phyloP scores from a whole-genome alignment of 2,329 filamentous ascomycete genomes.

The Diaporthe destruens region DNA sequence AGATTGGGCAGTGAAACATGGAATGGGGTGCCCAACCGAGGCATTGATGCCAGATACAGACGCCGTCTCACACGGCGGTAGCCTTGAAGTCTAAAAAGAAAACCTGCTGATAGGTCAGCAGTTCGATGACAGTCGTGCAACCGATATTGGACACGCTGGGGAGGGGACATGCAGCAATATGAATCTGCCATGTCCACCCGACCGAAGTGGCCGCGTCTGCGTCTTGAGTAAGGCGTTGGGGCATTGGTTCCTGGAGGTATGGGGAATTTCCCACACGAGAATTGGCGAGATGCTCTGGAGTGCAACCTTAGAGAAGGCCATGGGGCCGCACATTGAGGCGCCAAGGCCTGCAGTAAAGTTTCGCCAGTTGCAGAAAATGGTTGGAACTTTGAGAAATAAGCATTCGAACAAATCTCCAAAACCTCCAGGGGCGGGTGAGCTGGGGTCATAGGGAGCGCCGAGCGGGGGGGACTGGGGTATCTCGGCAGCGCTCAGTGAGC shows the following conservation, averaged over 20 bases:
- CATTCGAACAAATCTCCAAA: constrained; percentile 7
- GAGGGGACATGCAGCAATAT: constrained; percentile 14
- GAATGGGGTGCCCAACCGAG: constrained; percentile 41
- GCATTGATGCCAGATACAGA: constrained; percentile 43
- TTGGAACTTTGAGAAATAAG: constrained; percentile 3
- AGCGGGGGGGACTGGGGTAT: constrained; percentile 28
- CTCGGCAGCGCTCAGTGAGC: not conserved
- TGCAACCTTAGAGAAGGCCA: constrained; percentile 2
- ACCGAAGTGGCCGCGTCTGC: constrained; percentile 19
- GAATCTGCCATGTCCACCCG: constrained; percentile 13
- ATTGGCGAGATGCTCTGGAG: not conserved
- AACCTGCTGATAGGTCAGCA: constrained; percentile 34
- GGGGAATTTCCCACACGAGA: not conserved
- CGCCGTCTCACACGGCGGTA: constrained; percentile 38
- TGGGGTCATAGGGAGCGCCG: constrained; percentile 8
- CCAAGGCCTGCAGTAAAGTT: constrained; percentile 30
- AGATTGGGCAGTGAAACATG: constrained; percentile 42
- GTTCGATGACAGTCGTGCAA: constrained; percentile 6
- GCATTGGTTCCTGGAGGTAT: not conserved
- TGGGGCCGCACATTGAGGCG: constrained; percentile 11
- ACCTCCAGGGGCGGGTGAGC: constrained; percentile 5
- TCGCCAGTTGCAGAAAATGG: constrained; percentile 21
- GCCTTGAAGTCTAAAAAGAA: constrained; percentile 30
- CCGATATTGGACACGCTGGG: constrained; percentile 19
- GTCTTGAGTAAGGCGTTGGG: constrained; percentile 6